Percentiles rank a stretch among this genome's conserved stretches.
Conservation (phyloP, 441 rosid species). For the Omphalea diandra region DNA sequence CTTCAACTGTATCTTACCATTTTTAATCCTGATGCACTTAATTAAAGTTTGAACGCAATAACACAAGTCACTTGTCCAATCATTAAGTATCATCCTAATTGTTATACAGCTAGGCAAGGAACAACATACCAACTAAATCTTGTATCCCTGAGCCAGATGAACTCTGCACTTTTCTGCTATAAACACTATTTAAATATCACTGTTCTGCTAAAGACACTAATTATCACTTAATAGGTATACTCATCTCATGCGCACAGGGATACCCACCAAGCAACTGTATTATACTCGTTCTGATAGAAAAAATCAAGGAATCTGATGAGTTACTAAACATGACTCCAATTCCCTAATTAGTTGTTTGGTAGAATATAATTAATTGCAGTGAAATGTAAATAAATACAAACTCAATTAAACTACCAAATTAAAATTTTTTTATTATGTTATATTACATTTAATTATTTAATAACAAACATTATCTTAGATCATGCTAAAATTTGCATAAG, state of each 20-base stretch:
- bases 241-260: slow-evolving; percentile 13
- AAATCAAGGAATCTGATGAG: too few relatives aligned
- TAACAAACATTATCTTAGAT: too few relatives aligned
- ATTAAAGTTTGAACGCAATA: not conserved
- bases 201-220: too few relatives aligned
- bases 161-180: not conserved
- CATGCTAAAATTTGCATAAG: not conserved
- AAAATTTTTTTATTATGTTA: too few relatives aligned
- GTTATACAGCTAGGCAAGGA: not conserved
- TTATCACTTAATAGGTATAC: slow-evolving; percentile 7
- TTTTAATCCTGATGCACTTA: not conserved
- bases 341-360: too few relatives aligned
- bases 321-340: too few relatives aligned
- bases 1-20: not conserved
- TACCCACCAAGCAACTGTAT: not conserved
- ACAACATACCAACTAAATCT: slow-evolving; percentile 13
- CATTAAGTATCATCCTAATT: slow-evolving; percentile 4
- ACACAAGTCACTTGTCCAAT: slow-evolving; percentile 14
- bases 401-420: too few relatives aligned
- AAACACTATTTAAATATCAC: not conserved
- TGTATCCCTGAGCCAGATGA: not conserved
- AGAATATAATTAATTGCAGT: too few relatives aligned
- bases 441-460: too few relatives aligned
- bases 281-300: too few relatives aligned
- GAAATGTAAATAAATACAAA: too few relatives aligned